Evolutionary conservation across 176 grass and related monocot genomes (phyloP).

Genomic region (Paspalum vaginatum): DNA sequence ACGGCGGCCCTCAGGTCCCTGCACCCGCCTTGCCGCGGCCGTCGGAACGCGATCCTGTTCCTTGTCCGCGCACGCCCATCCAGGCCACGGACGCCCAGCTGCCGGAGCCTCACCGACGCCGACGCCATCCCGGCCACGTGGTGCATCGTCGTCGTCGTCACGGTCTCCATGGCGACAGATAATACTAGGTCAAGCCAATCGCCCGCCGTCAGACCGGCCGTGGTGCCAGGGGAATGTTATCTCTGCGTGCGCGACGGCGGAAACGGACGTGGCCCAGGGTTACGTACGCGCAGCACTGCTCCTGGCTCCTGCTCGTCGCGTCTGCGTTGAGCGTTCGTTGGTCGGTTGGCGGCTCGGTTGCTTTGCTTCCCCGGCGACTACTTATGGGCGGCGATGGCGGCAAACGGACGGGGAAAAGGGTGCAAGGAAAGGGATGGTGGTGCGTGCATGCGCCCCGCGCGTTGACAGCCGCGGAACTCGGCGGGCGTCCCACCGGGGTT

Average conservation of each 20-base stretch:
- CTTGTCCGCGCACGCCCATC: not conserved
- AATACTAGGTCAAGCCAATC: no score
- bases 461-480: not conserved
- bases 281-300: no score
- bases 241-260: no score
- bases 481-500: not conserved
- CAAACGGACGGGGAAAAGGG: no score
- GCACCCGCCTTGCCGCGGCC: not conserved
- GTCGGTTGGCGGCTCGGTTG: not conserved
- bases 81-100: not conserved
- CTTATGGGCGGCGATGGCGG: not conserved
- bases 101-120: conserved; percentile 21
- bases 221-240: not conserved
- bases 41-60: conserved; percentile 15
- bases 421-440: not conserved
- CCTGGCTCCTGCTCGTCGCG: not conserved
- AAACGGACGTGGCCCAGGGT: no score
- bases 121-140: not conserved
- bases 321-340: no score
- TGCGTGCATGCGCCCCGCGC: not conserved
- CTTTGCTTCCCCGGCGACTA: not conserved
- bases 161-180: conserved; percentile 19
- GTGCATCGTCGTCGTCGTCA: not conserved
- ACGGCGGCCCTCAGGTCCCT: conserved; percentile 33
- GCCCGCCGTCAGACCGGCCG: not conserved